Evolutionary conservation across 2,329 filamentous ascomycete species (phyloP).

Genomic region (Alternaria atra): DNA sequence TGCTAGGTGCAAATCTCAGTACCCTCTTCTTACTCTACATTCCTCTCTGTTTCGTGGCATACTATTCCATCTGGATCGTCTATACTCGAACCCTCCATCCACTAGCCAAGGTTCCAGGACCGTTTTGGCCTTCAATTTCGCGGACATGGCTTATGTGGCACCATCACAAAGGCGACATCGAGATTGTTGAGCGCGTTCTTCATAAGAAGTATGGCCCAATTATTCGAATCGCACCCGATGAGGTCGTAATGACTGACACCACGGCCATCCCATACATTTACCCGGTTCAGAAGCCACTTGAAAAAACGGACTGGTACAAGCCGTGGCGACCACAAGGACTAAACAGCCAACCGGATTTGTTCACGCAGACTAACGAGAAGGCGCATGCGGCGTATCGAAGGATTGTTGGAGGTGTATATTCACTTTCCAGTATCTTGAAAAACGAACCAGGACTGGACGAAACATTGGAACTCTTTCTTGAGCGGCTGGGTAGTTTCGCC

Average conservation of each 20-base stretch:
- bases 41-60: background rate
- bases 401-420: slow-evolving; percentile 26
- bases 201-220: slow-evolving; percentile 51
- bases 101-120: slow-evolving; percentile 31
- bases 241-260: slow-evolving; percentile 36
- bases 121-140: slow-evolving; percentile 35
- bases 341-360: slow-evolving; percentile 22
- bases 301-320: slow-evolving; percentile 37
- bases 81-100: slow-evolving; percentile 32
- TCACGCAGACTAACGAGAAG: slow-evolving; percentile 27
- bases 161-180: slow-evolving; percentile 30
- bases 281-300: slow-evolving; percentile 24
- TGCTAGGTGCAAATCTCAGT: background rate
- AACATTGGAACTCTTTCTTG: slow-evolving; percentile 15
- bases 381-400: slow-evolving; percentile 22
- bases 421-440: slow-evolving; percentile 24
- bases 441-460: slow-evolving; percentile 25
- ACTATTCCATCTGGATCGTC: slow-evolving; percentile 23
- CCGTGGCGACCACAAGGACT: slow-evolving; percentile 29
- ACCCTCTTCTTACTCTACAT: slow-evolving; percentile 10
- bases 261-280: slow-evolving; percentile 31
- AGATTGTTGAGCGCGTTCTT: slow-evolving; percentile 20
- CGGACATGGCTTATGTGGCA: slow-evolving; percentile 38
- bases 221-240: slow-evolving; percentile 58
- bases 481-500: slow-evolving; percentile 25